phyloP scores from a whole-genome alignment of 1,284 basidiomycete genomes.

The Paramarasmius palmivorus region DNA sequence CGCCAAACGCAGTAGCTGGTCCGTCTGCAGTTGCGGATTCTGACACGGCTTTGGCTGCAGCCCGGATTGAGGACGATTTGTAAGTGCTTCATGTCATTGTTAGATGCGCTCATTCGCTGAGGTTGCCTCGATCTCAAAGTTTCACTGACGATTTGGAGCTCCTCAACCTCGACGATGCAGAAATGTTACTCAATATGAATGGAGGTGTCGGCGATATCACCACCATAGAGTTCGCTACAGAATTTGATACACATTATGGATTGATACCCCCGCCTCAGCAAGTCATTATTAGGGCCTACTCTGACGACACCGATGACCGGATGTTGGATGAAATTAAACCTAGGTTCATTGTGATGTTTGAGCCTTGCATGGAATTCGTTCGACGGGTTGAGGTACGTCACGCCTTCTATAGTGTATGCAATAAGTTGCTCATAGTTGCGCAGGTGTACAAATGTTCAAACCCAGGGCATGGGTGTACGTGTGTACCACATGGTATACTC shows the following conservation, averaged over 20 bases:
- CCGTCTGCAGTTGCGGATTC: slow-evolving; percentile 2
- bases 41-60: background rate
- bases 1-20: slow-evolving; percentile 8
- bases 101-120: background rate
- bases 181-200: slow-evolving; percentile 23
- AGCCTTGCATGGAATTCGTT: slow-evolving; percentile 92
- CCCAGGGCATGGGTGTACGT: slow-evolving; percentile 79
- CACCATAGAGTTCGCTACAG: slow-evolving; percentile 37
- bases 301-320: slow-evolving; percentile 91
- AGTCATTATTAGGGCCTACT: slow-evolving; percentile 86
- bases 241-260: slow-evolving; percentile 84
- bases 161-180: slow-evolving; percentile 17
- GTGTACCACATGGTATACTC: slow-evolving; percentile 96
- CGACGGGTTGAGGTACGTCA: slow-evolving; percentile 82
- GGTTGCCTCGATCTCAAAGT: background rate
- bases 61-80: slow-evolving; percentile 10
- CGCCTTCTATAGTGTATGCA: background rate
- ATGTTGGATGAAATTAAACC: slow-evolving; percentile 88
- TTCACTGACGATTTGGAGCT: slow-evolving; percentile 7
- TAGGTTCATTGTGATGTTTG: slow-evolving; percentile 93
- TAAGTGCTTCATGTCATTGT: background rate
- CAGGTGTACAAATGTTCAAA: slow-evolving; percentile 85
- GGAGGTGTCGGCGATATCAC: slow-evolving; percentile 29
- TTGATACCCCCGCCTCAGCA: slow-evolving; percentile 79
- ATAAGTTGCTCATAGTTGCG: background rate